Percentiles rank a stretch among this genome's conserved stretches.
phyloP scores from a whole-genome alignment of 148 eudicot species.

The Talinum fruticosum region DNA sequence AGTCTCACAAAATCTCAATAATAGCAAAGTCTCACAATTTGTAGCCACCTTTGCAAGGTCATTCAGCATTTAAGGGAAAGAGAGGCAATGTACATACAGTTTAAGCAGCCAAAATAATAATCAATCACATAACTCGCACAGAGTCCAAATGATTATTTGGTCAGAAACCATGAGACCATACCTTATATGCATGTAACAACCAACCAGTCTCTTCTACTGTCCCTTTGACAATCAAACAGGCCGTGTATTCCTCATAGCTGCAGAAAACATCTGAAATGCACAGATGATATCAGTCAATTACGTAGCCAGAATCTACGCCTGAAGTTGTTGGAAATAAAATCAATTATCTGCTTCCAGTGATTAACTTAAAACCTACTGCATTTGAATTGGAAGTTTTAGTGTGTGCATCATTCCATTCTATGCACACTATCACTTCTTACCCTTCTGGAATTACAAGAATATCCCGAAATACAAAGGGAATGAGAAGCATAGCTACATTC shows the following conservation, averaged over 20 bases:
- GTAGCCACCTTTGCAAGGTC: neutral
- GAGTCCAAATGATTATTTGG: neutral
- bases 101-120: neutral
- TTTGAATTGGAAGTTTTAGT: neutral
- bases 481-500: too few relatives aligned
- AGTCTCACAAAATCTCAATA: neutral
- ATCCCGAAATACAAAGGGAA: too few relatives aligned
- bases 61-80: neutral
- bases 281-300: neutral
- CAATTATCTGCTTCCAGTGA: neutral
- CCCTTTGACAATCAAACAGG: constrained; percentile 7
- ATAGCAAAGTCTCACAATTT: neutral
- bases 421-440: too few relatives aligned
- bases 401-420: neutral
- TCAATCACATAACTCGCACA: neutral
- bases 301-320: neutral
- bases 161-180: neutral
- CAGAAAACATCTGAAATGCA: constrained; percentile 21
- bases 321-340: neutral
- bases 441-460: too few relatives aligned
- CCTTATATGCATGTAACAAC: neutral
- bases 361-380: neutral
- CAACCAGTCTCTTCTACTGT: neutral
- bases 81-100: neutral
- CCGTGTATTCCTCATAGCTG: constrained; percentile 21